These are phyloP conservation scores for Heimioporus punctisporus DNA, from an alignment of 1,284 basidiomycete genomes.

Conservation along the genomic window DNA sequence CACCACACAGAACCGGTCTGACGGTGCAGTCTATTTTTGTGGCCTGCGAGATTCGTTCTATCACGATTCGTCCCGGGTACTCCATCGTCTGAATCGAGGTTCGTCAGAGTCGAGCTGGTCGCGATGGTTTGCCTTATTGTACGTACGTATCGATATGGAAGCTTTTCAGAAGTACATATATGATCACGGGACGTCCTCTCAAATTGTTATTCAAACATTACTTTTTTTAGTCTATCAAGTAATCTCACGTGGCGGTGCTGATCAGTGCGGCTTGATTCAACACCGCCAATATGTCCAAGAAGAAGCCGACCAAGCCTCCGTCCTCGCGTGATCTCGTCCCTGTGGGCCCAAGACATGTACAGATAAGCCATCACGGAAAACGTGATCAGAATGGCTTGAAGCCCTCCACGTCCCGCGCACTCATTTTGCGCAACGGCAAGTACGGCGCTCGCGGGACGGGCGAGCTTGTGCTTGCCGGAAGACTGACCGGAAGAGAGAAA, in stretches of 20 bases:
- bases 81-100: no score
- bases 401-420: conserved; percentile 69
- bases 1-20: not conserved
- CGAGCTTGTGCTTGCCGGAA: conserved; percentile 56
- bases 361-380: conserved; percentile 39
- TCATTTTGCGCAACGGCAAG: conserved; percentile 74
- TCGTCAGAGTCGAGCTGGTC: no score
- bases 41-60: not conserved
- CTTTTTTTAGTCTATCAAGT: no score
- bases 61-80: not conserved
- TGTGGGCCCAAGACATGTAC: conserved; percentile 54
- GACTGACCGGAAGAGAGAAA: conserved; percentile 74
- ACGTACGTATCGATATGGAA: no score
- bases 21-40: not conserved
- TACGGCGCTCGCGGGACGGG: conserved; percentile 70
- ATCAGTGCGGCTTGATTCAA: not conserved
- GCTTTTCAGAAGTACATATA: no score
- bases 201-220: no score
- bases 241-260: not conserved
- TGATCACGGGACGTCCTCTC: no score
- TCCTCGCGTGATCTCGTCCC: conserved; percentile 47
- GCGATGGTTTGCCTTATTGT: no score
- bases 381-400: conserved; percentile 52
- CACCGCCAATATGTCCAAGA: conserved; percentile 29
- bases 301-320: conserved; percentile 21